Percentiles rank a stretch among this genome's conserved stretches.
Conservation (phyloP, 169 alveolate genomes). For the Plasmodium vinckei region DNA sequence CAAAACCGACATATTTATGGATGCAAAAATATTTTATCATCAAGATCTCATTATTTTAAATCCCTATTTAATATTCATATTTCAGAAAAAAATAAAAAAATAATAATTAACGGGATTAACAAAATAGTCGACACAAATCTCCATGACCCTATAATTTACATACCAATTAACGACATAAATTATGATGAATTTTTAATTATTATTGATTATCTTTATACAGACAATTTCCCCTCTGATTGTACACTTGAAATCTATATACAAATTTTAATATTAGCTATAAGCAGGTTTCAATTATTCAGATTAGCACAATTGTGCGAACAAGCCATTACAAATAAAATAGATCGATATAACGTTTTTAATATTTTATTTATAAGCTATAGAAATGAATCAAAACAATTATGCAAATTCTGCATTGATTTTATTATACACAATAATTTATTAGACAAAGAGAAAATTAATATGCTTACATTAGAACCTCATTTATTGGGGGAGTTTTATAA, state of each 20-base stretch:
- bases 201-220: constrained; percentile 36
- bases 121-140: not conserved
- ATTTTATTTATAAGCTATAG: constrained; percentile 25
- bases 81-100: not conserved
- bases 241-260: constrained; percentile 15
- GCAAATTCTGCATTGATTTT: constrained; percentile 52
- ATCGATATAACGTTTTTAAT: constrained; percentile 16
- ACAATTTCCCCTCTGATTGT: constrained; percentile 9
- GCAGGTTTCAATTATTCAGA: constrained; percentile 5
- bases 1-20: constrained; percentile 33
- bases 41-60: constrained; percentile 23
- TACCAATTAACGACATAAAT: constrained; percentile 22
- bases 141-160: not conserved
- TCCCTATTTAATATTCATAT: constrained; percentile 3
- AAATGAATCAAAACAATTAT: constrained; percentile 31
- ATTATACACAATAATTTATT: constrained; percentile 23
- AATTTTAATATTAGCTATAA: constrained; percentile 6
- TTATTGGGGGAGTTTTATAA: constrained; percentile 44
- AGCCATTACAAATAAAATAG: constrained; percentile 6
- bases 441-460: constrained; percentile 30
- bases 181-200: constrained; percentile 30
- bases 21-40: constrained; percentile 22
- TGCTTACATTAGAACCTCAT: constrained; percentile 23
- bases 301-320: constrained; percentile 44
- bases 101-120: no score